Evolutionary conservation across 192 early-diverging fungal genomes (phyloP).

Genomic region (Spizellomyces sp.): DNA sequence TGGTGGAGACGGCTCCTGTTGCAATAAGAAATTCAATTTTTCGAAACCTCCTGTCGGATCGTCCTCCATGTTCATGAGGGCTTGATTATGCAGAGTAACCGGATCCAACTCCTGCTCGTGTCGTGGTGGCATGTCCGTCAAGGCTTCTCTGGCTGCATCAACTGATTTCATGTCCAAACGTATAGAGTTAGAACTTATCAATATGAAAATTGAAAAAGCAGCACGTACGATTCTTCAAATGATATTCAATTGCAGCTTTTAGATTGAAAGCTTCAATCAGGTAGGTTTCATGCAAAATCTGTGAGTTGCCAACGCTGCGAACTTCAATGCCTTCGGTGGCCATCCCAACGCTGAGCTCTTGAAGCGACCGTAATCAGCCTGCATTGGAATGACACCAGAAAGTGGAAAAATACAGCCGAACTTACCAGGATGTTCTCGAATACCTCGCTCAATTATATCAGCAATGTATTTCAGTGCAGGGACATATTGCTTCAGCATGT

Average conservation of each 20-base stretch:
- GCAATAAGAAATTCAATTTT: slow-evolving; percentile 62
- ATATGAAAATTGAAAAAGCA: neutral
- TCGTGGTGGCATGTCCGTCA: slow-evolving; percentile 69
- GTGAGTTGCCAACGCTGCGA: slow-evolving; percentile 62
- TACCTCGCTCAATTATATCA: slow-evolving; percentile 64
- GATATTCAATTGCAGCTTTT: slow-evolving; percentile 69
- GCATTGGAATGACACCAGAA: neutral
- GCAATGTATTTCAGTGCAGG: slow-evolving; percentile 62
- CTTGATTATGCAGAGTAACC: slow-evolving; percentile 66
- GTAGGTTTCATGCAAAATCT: slow-evolving; percentile 61
- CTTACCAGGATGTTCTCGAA: slow-evolving; percentile 64
- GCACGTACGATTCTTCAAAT: slow-evolving; percentile 59
- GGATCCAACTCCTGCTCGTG: slow-evolving; percentile 63
- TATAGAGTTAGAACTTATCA: neutral
- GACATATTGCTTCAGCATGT: slow-evolving; percentile 58
- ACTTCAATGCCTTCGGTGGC: slow-evolving; percentile 68
- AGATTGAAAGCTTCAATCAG: slow-evolving; percentile 67
- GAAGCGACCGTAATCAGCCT: neutral
- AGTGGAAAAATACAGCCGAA: neutral
- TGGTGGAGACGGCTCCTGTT: slow-evolving; percentile 57
- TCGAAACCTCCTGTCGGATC: slow-evolving; percentile 64
- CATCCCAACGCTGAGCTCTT: slow-evolving; percentile 66
- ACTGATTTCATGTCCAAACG: slow-evolving; percentile 27
- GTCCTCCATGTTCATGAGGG: slow-evolving; percentile 65
- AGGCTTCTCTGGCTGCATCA: slow-evolving; percentile 63